Evolutionary conservation across 129 eudicot species (phyloP).

Genomic region (Flaveria brownii): DNA sequence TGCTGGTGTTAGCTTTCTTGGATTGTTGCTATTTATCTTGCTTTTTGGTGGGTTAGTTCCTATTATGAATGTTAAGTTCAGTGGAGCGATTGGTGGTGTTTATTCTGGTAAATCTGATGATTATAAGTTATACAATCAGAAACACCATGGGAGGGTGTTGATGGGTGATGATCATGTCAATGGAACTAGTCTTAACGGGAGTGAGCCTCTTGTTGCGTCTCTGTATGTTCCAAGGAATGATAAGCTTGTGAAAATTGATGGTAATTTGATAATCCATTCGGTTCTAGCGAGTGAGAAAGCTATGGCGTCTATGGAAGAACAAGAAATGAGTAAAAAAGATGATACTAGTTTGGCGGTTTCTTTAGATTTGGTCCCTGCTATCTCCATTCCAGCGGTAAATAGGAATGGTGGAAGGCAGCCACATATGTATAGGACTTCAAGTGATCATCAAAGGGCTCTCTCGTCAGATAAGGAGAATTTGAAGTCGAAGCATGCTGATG

Average conservation of each 20-base stretch:
- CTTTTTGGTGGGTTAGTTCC: conserved; percentile 91
- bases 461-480: conserved; percentile 54
- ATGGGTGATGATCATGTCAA: conserved; percentile 48
- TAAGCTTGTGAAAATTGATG: conserved; percentile 92
- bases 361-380: conserved; percentile 49
- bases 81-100: conserved; percentile 30
- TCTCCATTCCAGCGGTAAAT: conserved; percentile 48
- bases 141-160: conserved; percentile 61
- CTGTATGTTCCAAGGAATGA: conserved; percentile 96
- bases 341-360: conserved; percentile 65
- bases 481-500: conserved; percentile 61
- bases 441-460: conserved; percentile 59
- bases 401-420: conserved; percentile 56
- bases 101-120: conserved; percentile 32
- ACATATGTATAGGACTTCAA: conserved; percentile 44
- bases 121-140: conserved; percentile 39
- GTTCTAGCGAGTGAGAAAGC: conserved; percentile 94
- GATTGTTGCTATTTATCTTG: conserved; percentile 71
- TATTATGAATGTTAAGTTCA: conserved; percentile 62
- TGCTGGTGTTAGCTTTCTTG: conserved; percentile 85
- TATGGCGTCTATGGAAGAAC: conserved; percentile 50
- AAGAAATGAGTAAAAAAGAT: conserved; percentile 31
- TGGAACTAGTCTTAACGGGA: conserved; percentile 49
- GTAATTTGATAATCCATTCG: conserved; percentile 91
- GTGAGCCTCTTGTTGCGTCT: conserved; percentile 76